Evolutionary conservation across 2,329 filamentous ascomycete species (phyloP).

Genomic region (Alternaria brassicicola): DNA sequence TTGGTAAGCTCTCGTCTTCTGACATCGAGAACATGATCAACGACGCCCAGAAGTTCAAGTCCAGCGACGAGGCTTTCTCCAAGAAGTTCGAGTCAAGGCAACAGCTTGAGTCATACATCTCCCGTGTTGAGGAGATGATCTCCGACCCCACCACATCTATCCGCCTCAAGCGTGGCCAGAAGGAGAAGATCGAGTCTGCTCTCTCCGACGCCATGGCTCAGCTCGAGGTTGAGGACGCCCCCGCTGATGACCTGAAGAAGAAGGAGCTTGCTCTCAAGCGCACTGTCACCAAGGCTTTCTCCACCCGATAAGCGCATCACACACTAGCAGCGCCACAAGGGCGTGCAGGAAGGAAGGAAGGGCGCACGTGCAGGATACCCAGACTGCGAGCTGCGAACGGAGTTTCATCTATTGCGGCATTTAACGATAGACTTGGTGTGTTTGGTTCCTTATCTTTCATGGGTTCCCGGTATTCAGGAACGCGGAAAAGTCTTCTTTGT

Average conservation of each 20-base stretch:
- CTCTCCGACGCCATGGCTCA: constrained; percentile 97
- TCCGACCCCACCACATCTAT: constrained; percentile 94
- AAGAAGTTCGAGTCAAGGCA: constrained; percentile 99
- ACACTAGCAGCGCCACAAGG: constrained; percentile 8
- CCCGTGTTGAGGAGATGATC: constrained; percentile 97
- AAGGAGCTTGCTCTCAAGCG: constrained; percentile 98
- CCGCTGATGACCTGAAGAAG: constrained; percentile 97
- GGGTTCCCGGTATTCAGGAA: constrained; percentile 32
- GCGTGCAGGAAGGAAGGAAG: constrained; percentile 25
- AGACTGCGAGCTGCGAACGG: constrained; percentile 38
- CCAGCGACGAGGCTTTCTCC: constrained; percentile 95
- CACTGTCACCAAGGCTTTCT: constrained; percentile 97
- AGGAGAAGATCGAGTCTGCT: constrained; percentile 98
- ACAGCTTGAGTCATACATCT: constrained; percentile 98
- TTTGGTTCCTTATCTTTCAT: constrained; percentile 39
- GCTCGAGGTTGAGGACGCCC: constrained; percentile 92
- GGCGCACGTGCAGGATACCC: constrained; percentile 40
- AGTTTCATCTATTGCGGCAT: constrained; percentile 41
- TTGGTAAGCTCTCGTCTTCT: constrained; percentile 91
- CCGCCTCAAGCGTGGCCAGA: constrained; percentile 98
- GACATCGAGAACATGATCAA: constrained; percentile 99
- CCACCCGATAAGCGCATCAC: constrained; percentile 70
- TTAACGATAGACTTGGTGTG: constrained; percentile 46
- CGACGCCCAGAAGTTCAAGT: constrained; percentile 99
- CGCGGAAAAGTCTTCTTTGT: constrained; percentile 36